Evolutionary conservation across 768 basidiomycete species (phyloP).

Genomic region (Auricularia sp.): DNA sequence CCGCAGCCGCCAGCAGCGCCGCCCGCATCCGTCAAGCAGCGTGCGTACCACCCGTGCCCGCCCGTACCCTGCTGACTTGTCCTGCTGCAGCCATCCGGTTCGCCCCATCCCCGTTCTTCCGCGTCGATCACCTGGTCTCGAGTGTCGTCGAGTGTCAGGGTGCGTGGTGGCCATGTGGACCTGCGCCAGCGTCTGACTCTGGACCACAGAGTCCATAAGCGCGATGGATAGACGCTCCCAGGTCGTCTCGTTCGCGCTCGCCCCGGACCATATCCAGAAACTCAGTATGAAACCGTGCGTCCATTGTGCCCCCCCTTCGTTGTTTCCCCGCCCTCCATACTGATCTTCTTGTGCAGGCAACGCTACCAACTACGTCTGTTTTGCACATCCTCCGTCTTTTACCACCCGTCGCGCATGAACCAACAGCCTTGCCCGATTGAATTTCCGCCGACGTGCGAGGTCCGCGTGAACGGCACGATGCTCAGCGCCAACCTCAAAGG

Average conservation of each 20-base stretch:
- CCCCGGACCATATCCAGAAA: constrained; percentile 50
- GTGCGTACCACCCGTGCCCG: background rate
- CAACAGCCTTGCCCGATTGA: constrained; percentile 64
- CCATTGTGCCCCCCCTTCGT: background rate
- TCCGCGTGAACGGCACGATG: constrained; percentile 65
- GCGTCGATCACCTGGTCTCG: constrained; percentile 55
- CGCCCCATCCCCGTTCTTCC: constrained; percentile 72
- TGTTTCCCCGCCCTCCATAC: no score
- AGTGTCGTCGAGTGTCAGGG: constrained; percentile 68
- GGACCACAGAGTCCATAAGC: constrained; percentile 55
- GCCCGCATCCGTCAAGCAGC: constrained; percentile 4
- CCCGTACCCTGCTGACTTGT: constrained; percentile 3
- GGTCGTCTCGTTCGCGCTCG: constrained; percentile 53
- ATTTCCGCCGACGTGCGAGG: constrained; percentile 87
- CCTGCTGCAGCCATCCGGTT: constrained; percentile 51
- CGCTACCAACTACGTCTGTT: constrained; percentile 77
- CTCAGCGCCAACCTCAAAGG: constrained; percentile 76
- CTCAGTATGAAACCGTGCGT: constrained; percentile 47
- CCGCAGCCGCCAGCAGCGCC: background rate
- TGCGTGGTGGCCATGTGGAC: constrained; percentile 21
- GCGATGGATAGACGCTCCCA: constrained; percentile 68
- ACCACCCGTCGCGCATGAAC: constrained; percentile 39
- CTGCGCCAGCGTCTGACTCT: constrained; percentile 2
- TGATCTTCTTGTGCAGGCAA: constrained; percentile 27
- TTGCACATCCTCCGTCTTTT: constrained; percentile 78